Conservation (phyloP, 805 yeast species). For the Candida maltosa region DNA sequence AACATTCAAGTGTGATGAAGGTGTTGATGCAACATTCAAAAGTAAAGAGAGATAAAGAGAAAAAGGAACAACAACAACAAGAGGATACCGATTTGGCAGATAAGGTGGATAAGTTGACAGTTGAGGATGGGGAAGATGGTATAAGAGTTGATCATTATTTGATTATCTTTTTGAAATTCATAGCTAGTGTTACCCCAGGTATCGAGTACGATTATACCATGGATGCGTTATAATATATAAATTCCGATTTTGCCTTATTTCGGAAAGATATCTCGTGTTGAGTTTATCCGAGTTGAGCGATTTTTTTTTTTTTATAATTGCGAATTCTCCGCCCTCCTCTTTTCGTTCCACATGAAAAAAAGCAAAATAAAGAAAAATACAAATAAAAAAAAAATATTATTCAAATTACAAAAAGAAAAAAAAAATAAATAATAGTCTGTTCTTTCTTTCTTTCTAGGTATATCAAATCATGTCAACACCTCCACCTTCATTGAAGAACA, state of each 20-base stretch:
- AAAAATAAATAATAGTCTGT: too few species aligned
- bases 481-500: background rate
- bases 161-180: constrained; percentile 85
- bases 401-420: too few species aligned
- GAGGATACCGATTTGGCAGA: constrained; percentile 23
- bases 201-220: constrained; percentile 98
- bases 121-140: constrained; percentile 14
- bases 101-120: constrained; percentile 19
- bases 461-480: too few species aligned
- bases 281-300: too few species aligned
- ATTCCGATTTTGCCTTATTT: background rate
- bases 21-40: constrained; percentile 74
- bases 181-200: constrained; percentile 96
- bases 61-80: constrained; percentile 14
- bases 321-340: too few species aligned
- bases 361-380: too few species aligned
- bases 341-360: too few species aligned
- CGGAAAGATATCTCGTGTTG: background rate
- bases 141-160: constrained; percentile 89
- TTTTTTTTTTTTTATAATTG: too few species aligned
- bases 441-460: too few species aligned
- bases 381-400: too few species aligned
- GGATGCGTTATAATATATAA: constrained; percentile 66
- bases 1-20: constrained; percentile 92
- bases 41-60: constrained; percentile 35